Base-by-base conservation (phyloP, 2,329 filamentous ascomycete species). In the Aureobasidium vineae region DNA sequence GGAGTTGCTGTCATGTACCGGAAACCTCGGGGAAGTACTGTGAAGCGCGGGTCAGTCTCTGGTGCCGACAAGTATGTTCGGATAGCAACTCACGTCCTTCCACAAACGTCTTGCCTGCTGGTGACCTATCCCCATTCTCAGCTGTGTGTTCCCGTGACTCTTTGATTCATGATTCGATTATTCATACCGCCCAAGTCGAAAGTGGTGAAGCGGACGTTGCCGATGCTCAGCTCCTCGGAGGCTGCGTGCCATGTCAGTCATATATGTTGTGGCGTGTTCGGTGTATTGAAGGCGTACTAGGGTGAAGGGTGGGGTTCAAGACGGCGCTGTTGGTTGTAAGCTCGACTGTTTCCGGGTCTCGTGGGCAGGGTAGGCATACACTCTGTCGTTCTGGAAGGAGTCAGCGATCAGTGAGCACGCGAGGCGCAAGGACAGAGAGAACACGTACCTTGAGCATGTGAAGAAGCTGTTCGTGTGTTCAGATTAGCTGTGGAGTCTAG, bases 81-180 rank as follows among this genome's bases (percentile, higher is more conserved):
- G 3, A 33, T 45, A 23, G 13, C 5, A 13, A 72, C 71, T 71
- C 47, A 72, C 71, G 77, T 97, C 92, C 79, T 93, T 94, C 92
- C 93, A 97, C 73, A 97, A 88, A 75, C 93, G 91, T 72, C 93
- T 91, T 70, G 92, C 92, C 84, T 97, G 93, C 81, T 95, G 90
- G 82, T 96, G 92, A 65, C 68, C 67, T 70, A 31, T 50, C n/a
- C 45, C 5, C 16, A 26, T 15, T 54, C 52, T 63, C 49, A 57
- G 52, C 41, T 43, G 38, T 43, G 23, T 43, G 21, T 50, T 23
- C 45, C 26, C 26, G 53, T 61, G 38, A 21, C 59, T 53, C 67
- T 60, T 40, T 56, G 26, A 21, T 19, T 33, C 45, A 21, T 31
- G 31, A 45, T 45, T 7, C n/a, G n/a, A 10, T 47, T 53, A 11